A percentile compares a stretch with the other conserved stretches of the same genome.
phyloP scores from a whole-genome alignment of 2,329 filamentous ascomycete species.

The Ophiocordyceps sinensis region DNA sequence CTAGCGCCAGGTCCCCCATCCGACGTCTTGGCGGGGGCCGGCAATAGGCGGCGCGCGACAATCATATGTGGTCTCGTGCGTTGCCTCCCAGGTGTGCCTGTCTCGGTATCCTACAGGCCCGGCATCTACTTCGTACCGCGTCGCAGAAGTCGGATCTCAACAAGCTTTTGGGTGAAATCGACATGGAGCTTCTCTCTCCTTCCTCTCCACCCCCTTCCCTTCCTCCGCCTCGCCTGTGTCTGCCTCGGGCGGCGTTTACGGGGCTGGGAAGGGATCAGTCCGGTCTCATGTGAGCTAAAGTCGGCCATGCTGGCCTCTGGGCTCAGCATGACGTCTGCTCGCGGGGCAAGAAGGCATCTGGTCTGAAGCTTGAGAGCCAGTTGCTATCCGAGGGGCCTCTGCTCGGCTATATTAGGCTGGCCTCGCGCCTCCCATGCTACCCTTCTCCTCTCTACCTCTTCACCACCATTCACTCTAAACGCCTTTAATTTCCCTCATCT shows the following conservation, averaged over 20 bases:
- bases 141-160: too few species aligned
- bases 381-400: background rate
- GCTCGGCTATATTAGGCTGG: background rate
- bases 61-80: too few species aligned
- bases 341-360: background rate
- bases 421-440: background rate
- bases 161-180: too few species aligned
- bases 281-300: conserved; percentile 5
- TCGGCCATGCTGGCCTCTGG: background rate
- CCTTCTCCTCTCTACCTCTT: conserved; percentile 3
- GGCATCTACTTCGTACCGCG: too few species aligned
- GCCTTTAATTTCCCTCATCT: conserved; percentile 2
- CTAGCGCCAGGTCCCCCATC: too few species aligned
- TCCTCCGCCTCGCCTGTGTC: too few species aligned
- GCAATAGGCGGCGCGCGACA: too few species aligned
- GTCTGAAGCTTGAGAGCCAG: background rate
- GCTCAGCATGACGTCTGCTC: background rate
- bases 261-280: conserved; percentile 4
- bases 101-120: too few species aligned
- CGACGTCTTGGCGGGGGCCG: too few species aligned
- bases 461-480: background rate
- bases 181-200: too few species aligned
- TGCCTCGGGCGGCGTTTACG: background rate
- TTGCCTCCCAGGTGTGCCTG: too few species aligned
- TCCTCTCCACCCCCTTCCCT: too few species aligned